These are phyloP conservation scores for Datisca glomerata DNA, from an alignment of 306 rosid genomes.

Conservation along the genomic window DNA sequence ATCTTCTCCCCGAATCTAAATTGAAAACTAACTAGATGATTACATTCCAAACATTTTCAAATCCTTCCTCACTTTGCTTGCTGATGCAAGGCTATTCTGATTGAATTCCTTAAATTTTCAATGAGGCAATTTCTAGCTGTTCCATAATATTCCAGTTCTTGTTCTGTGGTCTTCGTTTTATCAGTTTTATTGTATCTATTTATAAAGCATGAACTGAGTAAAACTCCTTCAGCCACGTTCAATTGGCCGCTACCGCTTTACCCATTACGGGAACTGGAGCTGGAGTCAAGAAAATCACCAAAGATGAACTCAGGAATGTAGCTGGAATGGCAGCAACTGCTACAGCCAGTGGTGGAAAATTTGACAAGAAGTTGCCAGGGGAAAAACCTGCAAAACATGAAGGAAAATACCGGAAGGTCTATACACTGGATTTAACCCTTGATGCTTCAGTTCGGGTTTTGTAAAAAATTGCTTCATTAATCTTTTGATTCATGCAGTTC, in stretches of 20 bases:
- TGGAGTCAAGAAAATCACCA: conserved; percentile 51
- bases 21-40: neutral
- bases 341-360: conserved; percentile 95
- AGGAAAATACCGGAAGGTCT: conserved; percentile 86
- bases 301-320: conserved; percentile 63
- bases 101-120: neutral
- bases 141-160: neutral
- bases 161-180: neutral
- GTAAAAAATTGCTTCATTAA: conserved; percentile 6
- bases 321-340: conserved; percentile 88
- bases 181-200: neutral
- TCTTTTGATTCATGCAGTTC: conserved; percentile 37
- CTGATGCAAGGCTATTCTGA: neutral
- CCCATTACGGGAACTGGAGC: conserved; percentile 90
- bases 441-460: neutral
- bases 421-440: conserved; percentile 3
- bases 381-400: conserved; percentile 68
- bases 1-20: neutral
- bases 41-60: neutral
- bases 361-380: conserved; percentile 76
- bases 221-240: conserved; percentile 58
- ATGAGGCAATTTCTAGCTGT: neutral
- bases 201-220: neutral
- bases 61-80: no score
- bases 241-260: conserved; percentile 80